Conservation (phyloP, 331 rosid genomes). For the Malus hybrid region DNA sequence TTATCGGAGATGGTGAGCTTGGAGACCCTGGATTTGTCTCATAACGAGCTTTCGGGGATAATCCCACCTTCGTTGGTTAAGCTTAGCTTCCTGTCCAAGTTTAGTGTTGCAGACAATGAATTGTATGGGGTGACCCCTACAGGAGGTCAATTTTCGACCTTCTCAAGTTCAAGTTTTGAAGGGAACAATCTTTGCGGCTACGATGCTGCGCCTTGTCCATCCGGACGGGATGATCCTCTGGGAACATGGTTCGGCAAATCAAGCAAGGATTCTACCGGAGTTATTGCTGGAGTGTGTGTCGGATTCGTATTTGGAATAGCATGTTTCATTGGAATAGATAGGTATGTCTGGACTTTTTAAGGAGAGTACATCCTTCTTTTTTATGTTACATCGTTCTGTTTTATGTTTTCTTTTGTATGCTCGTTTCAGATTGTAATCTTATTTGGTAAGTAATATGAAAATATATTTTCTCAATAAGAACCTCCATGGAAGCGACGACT, state of each 20-base stretch:
- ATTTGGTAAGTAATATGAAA: too few species aligned
- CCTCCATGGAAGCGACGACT: too few species aligned
- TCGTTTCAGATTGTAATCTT: background rate
- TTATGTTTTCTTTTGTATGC: background rate
- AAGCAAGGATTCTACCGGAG: background rate
- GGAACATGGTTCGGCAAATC: background rate
- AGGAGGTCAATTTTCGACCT: constrained; percentile 23
- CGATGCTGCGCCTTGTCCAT: background rate
- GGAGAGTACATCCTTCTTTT: background rate
- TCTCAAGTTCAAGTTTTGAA: constrained; percentile 24
- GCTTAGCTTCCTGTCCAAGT: constrained; percentile 24
- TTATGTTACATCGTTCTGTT: too few species aligned
- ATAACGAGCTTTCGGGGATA: constrained; percentile 18
- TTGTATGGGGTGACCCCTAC: constrained; percentile 15
- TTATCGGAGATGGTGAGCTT: constrained; percentile 21
- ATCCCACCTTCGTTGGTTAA: constrained; percentile 17
- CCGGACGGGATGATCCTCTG: background rate
- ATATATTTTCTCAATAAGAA: too few species aligned
- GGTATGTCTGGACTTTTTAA: background rate
- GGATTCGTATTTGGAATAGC: background rate
- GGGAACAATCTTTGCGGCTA: constrained; percentile 6
- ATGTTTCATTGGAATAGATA: background rate
- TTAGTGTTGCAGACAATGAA: constrained; percentile 20
- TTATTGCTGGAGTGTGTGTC: background rate
- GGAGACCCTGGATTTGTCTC: constrained; percentile 22